Conservation (phyloP, 768 basidiomycete genomes). For the Gloeostereum incarnatum region DNA sequence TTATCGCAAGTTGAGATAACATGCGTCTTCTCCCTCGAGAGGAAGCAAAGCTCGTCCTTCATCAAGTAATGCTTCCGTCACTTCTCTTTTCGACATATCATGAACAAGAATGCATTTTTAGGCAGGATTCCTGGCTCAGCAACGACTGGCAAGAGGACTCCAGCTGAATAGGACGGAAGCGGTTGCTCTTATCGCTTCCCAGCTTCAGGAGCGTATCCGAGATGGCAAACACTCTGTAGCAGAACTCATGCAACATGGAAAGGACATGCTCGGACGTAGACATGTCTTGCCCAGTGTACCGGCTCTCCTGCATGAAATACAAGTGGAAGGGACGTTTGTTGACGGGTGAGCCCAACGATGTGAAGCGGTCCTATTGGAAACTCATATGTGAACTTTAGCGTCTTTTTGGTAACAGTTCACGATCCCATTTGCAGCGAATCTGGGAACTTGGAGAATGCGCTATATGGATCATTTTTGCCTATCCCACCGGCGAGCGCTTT, state of each 20-base stretch:
- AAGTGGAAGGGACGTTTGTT: conserved; percentile 87
- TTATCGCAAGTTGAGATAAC: no score
- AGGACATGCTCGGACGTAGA: conserved; percentile 74
- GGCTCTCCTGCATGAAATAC: conserved; percentile 71
- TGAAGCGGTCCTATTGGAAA: background rate
- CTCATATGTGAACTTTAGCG: conserved; percentile 26
- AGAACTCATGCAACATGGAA: conserved; percentile 91
- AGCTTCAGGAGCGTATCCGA: conserved; percentile 88
- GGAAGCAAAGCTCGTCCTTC: conserved; percentile 64
- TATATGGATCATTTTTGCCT: conserved; percentile 94
- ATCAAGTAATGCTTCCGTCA: conserved; percentile 35
- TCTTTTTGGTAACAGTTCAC: conserved; percentile 96
- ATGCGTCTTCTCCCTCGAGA: conserved; percentile 76
- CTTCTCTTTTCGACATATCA: conserved; percentile 2
- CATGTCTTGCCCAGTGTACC: conserved; percentile 86
- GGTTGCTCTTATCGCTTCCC: conserved; percentile 81
- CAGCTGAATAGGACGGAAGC: conserved; percentile 84
- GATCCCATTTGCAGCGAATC: conserved; percentile 84
- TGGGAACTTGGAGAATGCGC: conserved; percentile 71
- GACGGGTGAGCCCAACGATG: conserved; percentile 52
- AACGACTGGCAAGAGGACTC: conserved; percentile 89
- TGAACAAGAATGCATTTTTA: conserved; percentile 15
- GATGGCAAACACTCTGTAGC: conserved; percentile 84
- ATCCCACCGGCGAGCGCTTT: conserved; percentile 61
- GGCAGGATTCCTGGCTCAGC: conserved; percentile 87